Evolutionary conservation across 2,329 filamentous ascomycete genomes (phyloP).

Genomic region (Arthrobotrys iridis): DNA sequence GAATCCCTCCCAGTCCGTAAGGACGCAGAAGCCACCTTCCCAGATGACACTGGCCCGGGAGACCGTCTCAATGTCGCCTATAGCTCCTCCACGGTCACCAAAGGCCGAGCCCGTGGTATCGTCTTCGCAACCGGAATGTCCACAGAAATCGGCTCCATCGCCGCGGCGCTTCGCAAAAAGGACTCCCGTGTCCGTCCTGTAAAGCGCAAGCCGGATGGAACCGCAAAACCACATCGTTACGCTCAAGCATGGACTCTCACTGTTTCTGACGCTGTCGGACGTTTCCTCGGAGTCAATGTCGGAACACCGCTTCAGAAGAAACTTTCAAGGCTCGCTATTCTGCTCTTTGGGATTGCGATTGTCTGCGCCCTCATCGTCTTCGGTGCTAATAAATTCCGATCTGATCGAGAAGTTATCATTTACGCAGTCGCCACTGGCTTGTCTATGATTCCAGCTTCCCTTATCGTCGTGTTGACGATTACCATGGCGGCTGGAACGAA

Average conservation of each 20-base stretch:
- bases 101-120: constrained; percentile 71
- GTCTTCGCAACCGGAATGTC: constrained; percentile 71
- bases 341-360: constrained; percentile 72
- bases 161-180: constrained; percentile 70
- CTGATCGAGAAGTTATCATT: constrained; percentile 71
- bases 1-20: constrained; percentile 71
- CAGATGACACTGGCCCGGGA: constrained; percentile 68
- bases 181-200: constrained; percentile 67
- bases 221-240: constrained; percentile 68
- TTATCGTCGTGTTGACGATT: constrained; percentile 74
- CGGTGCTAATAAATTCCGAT: constrained; percentile 70
- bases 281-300: constrained; percentile 74
- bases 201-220: constrained; percentile 65
- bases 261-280: constrained; percentile 68
- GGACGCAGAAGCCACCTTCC: constrained; percentile 65
- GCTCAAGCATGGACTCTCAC: constrained; percentile 65
- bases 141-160: constrained; percentile 74
- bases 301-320: constrained; percentile 77
- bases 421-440: constrained; percentile 71
- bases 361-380: constrained; percentile 76
- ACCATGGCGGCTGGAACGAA: constrained; percentile 73
- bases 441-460: constrained; percentile 71
- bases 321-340: constrained; percentile 73
- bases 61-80: constrained; percentile 72
- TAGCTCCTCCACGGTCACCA: constrained; percentile 71